Percentiles rank a stretch among this genome's conserved stretches.
Conservation (phyloP, 768 basidiomycete genomes). For the Collybiopsis luxurians region DNA sequence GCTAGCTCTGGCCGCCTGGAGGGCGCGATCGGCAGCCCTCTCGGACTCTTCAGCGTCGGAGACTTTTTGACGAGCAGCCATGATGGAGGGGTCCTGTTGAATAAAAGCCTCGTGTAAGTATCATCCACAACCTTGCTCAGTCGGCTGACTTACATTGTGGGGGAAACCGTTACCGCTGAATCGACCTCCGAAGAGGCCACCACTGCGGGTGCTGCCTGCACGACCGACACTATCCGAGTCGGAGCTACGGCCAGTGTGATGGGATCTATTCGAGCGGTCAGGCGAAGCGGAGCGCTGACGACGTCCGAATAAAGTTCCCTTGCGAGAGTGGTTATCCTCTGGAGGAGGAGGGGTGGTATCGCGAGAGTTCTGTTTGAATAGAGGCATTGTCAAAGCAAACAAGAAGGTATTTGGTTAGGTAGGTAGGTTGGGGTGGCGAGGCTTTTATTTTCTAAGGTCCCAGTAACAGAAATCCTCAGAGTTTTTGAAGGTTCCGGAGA, state of each 20-base stretch:
- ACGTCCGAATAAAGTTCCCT: constrained; percentile 18
- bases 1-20: not conserved
- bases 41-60: constrained; percentile 22
- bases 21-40: constrained; percentile 3
- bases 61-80: constrained; percentile 35
- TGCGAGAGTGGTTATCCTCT: constrained; percentile 12
- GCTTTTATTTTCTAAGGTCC: not conserved
- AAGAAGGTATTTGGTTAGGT: not conserved
- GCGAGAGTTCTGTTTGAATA: constrained; percentile 20
- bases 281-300: constrained; percentile 18
- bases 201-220: constrained; percentile 10
- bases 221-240: constrained; percentile 13
- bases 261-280: constrained; percentile 1
- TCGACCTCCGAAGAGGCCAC: constrained; percentile 11
- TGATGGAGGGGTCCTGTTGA: constrained; percentile 31
- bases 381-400: constrained; percentile 15
- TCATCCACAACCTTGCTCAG: too few relatives aligned
- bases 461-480: not conserved
- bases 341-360: constrained; percentile 8
- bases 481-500: not conserved
- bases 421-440: not conserved
- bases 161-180: constrained; percentile 5
- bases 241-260: constrained; percentile 16
- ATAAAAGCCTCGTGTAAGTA: too few relatives aligned
- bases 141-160: not conserved